Evolutionary conservation across 2,329 filamentous ascomycete genomes (phyloP).

Genomic region (Pseudogymnoascus sp.): DNA sequence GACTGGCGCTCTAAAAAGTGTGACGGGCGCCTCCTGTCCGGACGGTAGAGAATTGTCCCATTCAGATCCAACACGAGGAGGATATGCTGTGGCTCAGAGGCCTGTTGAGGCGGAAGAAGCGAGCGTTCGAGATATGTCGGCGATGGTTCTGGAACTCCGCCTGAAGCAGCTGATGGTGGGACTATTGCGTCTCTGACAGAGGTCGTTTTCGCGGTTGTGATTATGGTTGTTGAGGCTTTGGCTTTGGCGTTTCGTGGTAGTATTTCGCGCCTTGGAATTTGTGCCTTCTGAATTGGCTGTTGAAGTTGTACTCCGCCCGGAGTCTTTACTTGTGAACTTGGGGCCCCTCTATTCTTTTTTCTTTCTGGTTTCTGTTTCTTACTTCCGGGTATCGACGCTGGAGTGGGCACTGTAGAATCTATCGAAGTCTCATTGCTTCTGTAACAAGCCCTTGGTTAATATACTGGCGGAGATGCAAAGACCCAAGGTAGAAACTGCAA

Average conservation of each 20-base stretch:
- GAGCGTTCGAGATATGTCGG: constrained; percentile 54
- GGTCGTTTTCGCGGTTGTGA: not conserved
- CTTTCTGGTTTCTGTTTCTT: not conserved
- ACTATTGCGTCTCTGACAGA: not conserved
- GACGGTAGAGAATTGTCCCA: constrained; percentile 76
- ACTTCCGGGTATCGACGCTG: not conserved
- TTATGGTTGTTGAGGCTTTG: not conserved
- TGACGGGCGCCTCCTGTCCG: constrained; percentile 41
- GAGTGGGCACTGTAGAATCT: not conserved
- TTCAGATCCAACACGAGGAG: constrained; percentile 90
- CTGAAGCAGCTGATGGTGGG: constrained; percentile 6
- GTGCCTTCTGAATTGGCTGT: not conserved
- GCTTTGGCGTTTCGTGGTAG: not conserved
- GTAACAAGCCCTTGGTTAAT: not conserved
- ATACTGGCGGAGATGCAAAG: not conserved
- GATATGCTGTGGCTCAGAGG: constrained; percentile 50
- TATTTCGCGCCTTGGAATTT: not conserved
- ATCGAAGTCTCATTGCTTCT: not conserved
- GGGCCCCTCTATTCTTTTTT: not conserved
- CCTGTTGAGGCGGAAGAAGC: constrained; percentile 34
- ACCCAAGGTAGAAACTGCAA: not conserved
- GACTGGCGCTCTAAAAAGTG: constrained; percentile 61
- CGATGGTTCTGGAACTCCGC: constrained; percentile 49
- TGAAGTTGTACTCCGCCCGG: not conserved
- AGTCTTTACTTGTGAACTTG: not conserved